These are phyloP conservation scores for Magnolia kwangsiensis DNA, from an alignment of 164 flowering plant genomes.

Conservation along the genomic window DNA sequence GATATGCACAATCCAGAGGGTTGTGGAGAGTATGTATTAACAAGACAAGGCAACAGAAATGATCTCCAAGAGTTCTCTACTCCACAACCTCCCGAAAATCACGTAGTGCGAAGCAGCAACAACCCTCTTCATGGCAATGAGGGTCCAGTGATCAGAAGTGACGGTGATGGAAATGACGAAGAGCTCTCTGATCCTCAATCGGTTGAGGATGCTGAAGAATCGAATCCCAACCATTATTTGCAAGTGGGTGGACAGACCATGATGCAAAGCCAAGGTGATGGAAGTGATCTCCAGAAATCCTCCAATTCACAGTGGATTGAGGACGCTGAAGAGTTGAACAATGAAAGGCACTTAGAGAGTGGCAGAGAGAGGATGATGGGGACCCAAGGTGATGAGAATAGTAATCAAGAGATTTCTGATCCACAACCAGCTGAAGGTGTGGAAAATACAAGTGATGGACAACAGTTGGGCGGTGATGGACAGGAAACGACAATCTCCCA, in stretches of 20 bases:
- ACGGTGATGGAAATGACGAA: conserved; percentile 5
- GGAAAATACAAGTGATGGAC: not conserved
- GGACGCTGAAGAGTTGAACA: not conserved
- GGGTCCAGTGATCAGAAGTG: conserved; percentile 1
- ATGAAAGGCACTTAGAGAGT: not conserved
- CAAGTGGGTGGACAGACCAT: conserved; percentile 6
- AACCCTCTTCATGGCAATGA: conserved; percentile 4
- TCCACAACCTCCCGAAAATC: conserved; percentile 5
- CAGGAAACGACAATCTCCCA: no score
- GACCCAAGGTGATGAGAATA: not conserved
- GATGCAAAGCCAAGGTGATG: not conserved
- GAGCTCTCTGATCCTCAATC: not conserved
- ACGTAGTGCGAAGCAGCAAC: not conserved
- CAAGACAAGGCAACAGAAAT: conserved; percentile 1
- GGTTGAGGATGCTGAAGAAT: conserved; percentile 8
- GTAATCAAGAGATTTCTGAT: not conserved
- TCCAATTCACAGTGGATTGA: not conserved
- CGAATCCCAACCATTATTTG: not conserved
- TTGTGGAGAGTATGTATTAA: conserved; percentile 7
- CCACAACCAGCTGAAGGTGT: not conserved
- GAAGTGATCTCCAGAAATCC: no score
- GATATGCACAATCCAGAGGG: conserved; percentile 15
- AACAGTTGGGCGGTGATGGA: not conserved
- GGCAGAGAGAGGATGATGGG: not conserved
- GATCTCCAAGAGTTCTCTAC: conserved; percentile 6